Conservation (phyloP, 2,329 filamentous ascomycete species). For the Trichoderma afroharzianum region DNA sequence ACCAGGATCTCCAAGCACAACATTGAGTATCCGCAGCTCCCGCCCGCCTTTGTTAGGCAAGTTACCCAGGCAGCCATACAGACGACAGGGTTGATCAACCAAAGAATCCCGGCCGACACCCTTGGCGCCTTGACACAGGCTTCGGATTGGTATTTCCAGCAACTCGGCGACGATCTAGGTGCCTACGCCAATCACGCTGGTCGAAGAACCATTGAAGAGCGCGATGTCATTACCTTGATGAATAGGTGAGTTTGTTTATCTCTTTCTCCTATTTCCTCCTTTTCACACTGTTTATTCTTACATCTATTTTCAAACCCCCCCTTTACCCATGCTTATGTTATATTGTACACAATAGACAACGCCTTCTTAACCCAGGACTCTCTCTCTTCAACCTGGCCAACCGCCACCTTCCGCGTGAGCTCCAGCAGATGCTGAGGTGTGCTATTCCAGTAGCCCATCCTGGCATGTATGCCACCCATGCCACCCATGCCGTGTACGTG, state of each 20-base stretch:
- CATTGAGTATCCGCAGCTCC: conserved; percentile 71
- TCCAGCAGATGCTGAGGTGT: conserved; percentile 73
- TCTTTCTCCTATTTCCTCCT: conserved; percentile 27
- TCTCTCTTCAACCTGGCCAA: conserved; percentile 84
- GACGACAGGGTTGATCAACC: conserved; percentile 60
- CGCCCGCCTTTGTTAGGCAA: conserved; percentile 68
- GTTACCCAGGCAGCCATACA: conserved; percentile 68
- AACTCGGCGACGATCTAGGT: conserved; percentile 73
- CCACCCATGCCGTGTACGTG: not conserved
- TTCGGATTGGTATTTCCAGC: conserved; percentile 90
- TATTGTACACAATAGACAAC: conserved; percentile 57
- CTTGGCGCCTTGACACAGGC: conserved; percentile 73
- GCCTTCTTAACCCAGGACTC: conserved; percentile 65
- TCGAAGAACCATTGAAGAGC: conserved; percentile 81
- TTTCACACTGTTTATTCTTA: not conserved
- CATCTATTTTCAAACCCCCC: not conserved
- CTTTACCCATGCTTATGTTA: not conserved
- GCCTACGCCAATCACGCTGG: conserved; percentile 79
- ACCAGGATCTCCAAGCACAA: conserved; percentile 61
- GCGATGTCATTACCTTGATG: conserved; percentile 78
- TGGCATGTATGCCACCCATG: not conserved
- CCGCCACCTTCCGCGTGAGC: conserved; percentile 74
- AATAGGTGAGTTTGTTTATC: conserved; percentile 59
- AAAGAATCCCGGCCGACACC: conserved; percentile 69
- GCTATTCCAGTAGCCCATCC: conserved; percentile 53